Evolutionary conservation across 1,139 yeast genomes (phyloP).

Genomic region (Candida sanyaensis): DNA sequence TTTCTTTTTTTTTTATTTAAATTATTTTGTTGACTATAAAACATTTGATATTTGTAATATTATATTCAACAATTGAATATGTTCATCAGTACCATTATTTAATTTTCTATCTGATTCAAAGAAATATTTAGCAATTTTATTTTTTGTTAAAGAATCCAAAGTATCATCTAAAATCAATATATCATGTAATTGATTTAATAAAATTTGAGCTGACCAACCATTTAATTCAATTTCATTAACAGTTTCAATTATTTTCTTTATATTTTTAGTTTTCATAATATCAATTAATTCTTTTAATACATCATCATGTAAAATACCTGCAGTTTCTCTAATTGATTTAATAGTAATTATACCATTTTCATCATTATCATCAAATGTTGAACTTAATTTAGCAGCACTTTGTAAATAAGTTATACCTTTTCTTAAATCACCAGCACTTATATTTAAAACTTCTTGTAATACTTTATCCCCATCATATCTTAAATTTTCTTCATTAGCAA

Average conservation of each 20-base stretch:
- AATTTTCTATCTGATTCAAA: constrained; percentile 77
- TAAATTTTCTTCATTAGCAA: constrained; percentile 65
- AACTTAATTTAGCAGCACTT: constrained; percentile 71
- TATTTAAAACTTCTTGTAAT: constrained; percentile 60
- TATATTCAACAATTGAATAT: constrained; percentile 75
- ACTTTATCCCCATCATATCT: constrained; percentile 49
- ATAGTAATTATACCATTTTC: constrained; percentile 44
- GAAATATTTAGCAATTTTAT: constrained; percentile 59
- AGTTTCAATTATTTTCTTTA: constrained; percentile 36
- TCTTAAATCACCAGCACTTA: constrained; percentile 88
- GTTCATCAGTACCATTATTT: constrained; percentile 89
- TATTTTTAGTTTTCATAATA: constrained; percentile 39
- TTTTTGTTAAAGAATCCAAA: constrained; percentile 59
- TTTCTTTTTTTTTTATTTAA: not conserved
- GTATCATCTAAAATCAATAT: constrained; percentile 59
- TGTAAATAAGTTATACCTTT: constrained; percentile 90
- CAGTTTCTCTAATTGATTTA: constrained; percentile 63
- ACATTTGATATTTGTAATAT: constrained; percentile 56
- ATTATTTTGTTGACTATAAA: constrained; percentile 19
- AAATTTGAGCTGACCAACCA: constrained; percentile 88
- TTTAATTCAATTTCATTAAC: constrained; percentile 61
- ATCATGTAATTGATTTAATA: constrained; percentile 81
- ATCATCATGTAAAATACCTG: constrained; percentile 77
- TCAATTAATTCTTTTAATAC: constrained; percentile 47
- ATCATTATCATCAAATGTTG: constrained; percentile 22